Evolutionary conservation across 352 stramenopile genomes (phyloP).

Genomic region (Pythium sukuiense): DNA sequence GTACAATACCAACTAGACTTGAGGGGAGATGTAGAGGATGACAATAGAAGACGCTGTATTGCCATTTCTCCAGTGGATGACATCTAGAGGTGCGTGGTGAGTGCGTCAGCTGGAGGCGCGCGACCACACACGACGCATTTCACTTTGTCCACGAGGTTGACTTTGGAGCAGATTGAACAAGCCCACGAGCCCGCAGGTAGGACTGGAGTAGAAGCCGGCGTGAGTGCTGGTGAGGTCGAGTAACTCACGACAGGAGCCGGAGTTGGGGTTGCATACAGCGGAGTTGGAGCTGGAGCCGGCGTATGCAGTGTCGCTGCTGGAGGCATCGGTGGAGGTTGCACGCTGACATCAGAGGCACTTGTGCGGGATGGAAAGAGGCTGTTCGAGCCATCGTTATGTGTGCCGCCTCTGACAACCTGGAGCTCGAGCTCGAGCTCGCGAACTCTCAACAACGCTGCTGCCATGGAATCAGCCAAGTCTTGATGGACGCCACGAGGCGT

Average conservation of each 20-base stretch:
- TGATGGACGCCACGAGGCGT: slow-evolving; percentile 33
- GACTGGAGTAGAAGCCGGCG: neutral
- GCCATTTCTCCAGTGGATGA: neutral
- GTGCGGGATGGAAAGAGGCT: neutral
- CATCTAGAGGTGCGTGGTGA: slow-evolving; percentile 25
- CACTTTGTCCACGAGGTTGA: slow-evolving; percentile 40
- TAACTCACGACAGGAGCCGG: neutral
- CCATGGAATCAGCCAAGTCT: slow-evolving; percentile 63
- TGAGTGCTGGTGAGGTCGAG: neutral
- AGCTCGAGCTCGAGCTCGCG: slow-evolving; percentile 58
- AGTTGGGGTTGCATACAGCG: neutral
- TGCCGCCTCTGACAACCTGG: neutral
- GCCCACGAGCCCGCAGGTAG: slow-evolving; percentile 40
- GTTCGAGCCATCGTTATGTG: neutral
- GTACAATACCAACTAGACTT: slow-evolving; percentile 24
- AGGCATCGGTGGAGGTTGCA: neutral
- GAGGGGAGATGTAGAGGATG: neutral
- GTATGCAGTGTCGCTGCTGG: neutral
- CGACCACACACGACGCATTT: slow-evolving; percentile 79
- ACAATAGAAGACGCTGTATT: slow-evolving; percentile 4
- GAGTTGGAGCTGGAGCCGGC: neutral
- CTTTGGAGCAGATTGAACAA: slow-evolving; percentile 76
- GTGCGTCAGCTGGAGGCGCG: slow-evolving; percentile 34
- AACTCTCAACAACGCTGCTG: slow-evolving; percentile 49
- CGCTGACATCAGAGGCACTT: neutral